Conservation (phyloP, 2,329 filamentous ascomycete species). For the Epichloe hybrida region DNA sequence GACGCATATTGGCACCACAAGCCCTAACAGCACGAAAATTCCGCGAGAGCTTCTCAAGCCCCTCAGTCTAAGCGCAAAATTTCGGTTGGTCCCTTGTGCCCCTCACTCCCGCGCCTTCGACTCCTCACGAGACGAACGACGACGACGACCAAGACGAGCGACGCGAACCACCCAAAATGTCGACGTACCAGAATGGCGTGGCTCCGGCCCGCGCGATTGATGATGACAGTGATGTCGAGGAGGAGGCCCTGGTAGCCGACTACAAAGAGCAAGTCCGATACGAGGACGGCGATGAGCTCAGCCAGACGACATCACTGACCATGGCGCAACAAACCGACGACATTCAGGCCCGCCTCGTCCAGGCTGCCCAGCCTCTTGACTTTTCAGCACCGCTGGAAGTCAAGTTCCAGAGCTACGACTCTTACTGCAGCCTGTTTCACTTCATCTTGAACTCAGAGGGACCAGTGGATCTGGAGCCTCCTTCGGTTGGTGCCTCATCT, state of each 20-base stretch:
- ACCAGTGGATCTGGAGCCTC: conserved; percentile 93
- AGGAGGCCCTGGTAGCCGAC: conserved; percentile 90
- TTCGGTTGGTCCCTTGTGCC: conserved; percentile 18
- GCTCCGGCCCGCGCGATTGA: conserved; percentile 47
- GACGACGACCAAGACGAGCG: conserved; percentile 16
- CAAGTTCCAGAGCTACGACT: conserved; percentile 98
- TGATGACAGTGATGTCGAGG: conserved; percentile 87
- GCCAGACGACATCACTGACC: conserved; percentile 55
- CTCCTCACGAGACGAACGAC: conserved; percentile 12
- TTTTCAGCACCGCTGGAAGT: conserved; percentile 91
- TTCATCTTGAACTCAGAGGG: conserved; percentile 98
- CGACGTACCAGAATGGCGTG: conserved; percentile 47
- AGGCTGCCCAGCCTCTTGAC: conserved; percentile 87
- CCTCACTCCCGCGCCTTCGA: conserved; percentile 11
- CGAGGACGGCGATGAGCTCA: conserved; percentile 71
- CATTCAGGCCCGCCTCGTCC: conserved; percentile 80
- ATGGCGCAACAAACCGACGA: conserved; percentile 71
- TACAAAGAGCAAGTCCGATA: conserved; percentile 95
- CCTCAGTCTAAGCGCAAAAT: conserved; percentile 22
- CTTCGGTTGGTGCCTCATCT: conserved; percentile 53
- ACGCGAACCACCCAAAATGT: conserved; percentile 33
- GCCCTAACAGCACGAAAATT: conserved; percentile 27
- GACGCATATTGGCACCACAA: conserved; percentile 21
- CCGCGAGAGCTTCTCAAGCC: conserved; percentile 12
- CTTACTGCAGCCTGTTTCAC: conserved; percentile 98